Conservation (phyloP, 116 monocot species). For the Iris pallida region DNA sequence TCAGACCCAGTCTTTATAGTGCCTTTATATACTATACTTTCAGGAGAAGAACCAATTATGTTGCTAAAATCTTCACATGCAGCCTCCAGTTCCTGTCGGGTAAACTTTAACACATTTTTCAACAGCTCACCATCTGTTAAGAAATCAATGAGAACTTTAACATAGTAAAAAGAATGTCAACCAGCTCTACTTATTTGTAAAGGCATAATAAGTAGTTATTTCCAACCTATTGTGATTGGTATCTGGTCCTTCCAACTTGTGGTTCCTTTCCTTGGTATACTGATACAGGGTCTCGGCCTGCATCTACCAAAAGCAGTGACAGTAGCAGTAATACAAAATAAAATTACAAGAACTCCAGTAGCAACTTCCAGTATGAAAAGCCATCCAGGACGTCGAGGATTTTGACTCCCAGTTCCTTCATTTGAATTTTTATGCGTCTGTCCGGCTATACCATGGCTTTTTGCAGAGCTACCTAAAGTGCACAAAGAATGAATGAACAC, state of each 20-base stretch:
- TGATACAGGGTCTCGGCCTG: constrained; percentile 27
- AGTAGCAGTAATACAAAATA: constrained; percentile 30
- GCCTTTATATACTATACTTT: constrained; percentile 83
- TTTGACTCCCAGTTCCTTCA: constrained; percentile 28
- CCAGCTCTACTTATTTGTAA: not conserved
- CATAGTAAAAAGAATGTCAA: not conserved
- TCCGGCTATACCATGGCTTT: constrained; percentile 18
- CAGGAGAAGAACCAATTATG: constrained; percentile 81
- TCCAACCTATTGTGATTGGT: constrained; percentile 50
- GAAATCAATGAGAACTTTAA: constrained; percentile 5
- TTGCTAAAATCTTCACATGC: constrained; percentile 99
- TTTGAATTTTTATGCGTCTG: constrained; percentile 17
- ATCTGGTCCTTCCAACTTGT: constrained; percentile 31
- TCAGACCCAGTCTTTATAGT: constrained; percentile 75
- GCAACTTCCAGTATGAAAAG: constrained; percentile 71
- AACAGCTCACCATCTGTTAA: constrained; percentile 53
- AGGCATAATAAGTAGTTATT: not conserved
- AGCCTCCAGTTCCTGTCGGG: constrained; percentile 76
- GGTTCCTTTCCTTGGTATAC: constrained; percentile 46
- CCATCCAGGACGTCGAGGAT: constrained; percentile 61
- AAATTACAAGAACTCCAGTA: constrained; percentile 43
- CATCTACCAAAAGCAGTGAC: constrained; percentile 30
- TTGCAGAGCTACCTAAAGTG: constrained; percentile 23
- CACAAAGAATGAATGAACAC: constrained; percentile 3
- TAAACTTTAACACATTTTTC: constrained; percentile 61